Conservation (phyloP, 2,329 filamentous ascomycete species). For the Pezicula carpinea region DNA sequence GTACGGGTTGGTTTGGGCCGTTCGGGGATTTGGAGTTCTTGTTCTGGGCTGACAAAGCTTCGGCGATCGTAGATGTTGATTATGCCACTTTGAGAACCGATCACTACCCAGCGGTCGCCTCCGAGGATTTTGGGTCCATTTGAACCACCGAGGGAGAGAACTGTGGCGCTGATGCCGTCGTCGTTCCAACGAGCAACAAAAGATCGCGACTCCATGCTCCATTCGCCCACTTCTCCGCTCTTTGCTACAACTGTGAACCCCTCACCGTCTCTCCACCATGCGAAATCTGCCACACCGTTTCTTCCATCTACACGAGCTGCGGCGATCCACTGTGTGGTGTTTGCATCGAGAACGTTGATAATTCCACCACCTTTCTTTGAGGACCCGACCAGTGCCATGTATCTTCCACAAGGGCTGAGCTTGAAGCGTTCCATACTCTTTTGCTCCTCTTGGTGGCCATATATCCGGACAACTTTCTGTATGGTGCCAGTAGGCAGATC, state of each 20-base stretch:
- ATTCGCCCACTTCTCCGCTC: constrained; percentile 88
- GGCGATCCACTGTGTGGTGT: constrained; percentile 81
- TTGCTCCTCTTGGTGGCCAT: constrained; percentile 76
- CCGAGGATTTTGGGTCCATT: constrained; percentile 57
- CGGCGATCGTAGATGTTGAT: constrained; percentile 87
- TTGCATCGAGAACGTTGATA: constrained; percentile 77
- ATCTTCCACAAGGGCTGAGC: constrained; percentile 78
- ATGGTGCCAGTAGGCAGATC: constrained; percentile 76
- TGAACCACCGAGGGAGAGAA: constrained; percentile 71
- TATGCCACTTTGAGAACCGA: constrained; percentile 83
- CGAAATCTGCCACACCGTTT: constrained; percentile 83
- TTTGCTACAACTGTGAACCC: constrained; percentile 80
- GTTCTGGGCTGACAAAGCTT: constrained; percentile 32
- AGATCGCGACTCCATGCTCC: constrained; percentile 62
- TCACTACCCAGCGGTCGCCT: constrained; percentile 80
- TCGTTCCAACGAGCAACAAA: constrained; percentile 84
- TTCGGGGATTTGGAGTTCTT: constrained; percentile 51
- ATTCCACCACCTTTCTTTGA: constrained; percentile 81
- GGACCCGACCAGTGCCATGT: constrained; percentile 78
- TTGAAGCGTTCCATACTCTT: constrained; percentile 88
- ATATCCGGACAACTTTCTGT: constrained; percentile 73
- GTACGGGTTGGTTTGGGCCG: constrained; percentile 67
- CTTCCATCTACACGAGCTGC: constrained; percentile 77
- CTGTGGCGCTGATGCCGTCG: constrained; percentile 82
- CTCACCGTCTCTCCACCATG: constrained; percentile 83